phyloP scores from a whole-genome alignment of 2,329 filamentous ascomycete genomes.

The Colletotrichum kahawae region DNA sequence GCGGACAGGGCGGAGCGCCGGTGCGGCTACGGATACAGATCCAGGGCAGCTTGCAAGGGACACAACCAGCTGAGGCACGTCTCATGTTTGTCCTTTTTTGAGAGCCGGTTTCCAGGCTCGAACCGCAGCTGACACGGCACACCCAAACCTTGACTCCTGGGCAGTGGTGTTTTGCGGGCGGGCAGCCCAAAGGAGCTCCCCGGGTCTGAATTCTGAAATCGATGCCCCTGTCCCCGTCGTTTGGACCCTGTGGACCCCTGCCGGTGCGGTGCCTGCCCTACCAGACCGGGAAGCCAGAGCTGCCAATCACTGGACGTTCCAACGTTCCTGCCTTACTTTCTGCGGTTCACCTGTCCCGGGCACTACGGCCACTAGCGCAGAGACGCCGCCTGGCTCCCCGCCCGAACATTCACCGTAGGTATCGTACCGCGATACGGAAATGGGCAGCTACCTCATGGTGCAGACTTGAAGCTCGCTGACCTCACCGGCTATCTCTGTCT shows the following conservation, averaged over 20 bases:
- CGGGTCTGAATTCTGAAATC: not conserved
- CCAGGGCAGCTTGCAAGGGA: not conserved
- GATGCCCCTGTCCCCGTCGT: not conserved
- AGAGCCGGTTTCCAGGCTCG: not conserved
- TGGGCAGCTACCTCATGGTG: not conserved
- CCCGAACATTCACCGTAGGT: not conserved
- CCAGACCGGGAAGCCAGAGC: not conserved
- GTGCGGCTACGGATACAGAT: not conserved
- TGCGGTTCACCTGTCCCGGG: not conserved
- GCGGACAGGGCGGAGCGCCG: slow-evolving; percentile 18
- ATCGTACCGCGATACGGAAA: not conserved
- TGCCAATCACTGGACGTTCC: not conserved
- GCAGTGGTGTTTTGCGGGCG: not conserved
- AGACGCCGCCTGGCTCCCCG: not conserved
- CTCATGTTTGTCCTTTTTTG: not conserved
- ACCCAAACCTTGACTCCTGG: not conserved
- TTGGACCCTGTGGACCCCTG: not conserved
- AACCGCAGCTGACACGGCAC: not conserved
- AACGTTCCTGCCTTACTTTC: not conserved
- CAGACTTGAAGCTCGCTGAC: not conserved
- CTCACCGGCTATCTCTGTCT: not conserved
- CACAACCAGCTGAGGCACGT: not conserved
- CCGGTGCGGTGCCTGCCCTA: slow-evolving; percentile 1
- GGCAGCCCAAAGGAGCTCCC: not conserved
- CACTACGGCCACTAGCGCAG: not conserved